A percentile compares a stretch with the other conserved stretches of the same genome.
Conservation (phyloP, 2,329 filamentous ascomycete genomes). For the Colletotrichum chrysophilum region DNA sequence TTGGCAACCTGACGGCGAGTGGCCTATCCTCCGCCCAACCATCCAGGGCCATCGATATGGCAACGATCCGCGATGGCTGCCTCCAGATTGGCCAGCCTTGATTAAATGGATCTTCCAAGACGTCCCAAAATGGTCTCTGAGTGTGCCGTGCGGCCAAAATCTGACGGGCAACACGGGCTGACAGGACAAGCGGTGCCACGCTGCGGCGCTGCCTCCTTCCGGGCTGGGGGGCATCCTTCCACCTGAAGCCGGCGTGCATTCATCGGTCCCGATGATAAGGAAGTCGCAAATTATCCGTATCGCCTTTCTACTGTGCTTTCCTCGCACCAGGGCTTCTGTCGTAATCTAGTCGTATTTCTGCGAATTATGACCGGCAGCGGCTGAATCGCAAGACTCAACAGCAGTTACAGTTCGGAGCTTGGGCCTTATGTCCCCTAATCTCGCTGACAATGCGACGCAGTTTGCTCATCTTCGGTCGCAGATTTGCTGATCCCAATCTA, state of each 20-base stretch:
- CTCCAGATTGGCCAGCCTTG: conserved; percentile 19
- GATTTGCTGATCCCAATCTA: conserved; percentile 14
- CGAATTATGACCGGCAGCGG: not conserved
- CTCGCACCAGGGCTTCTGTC: not conserved
- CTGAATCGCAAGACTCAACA: not conserved
- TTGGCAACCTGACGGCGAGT: not conserved
- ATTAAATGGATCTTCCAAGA: conserved; percentile 17
- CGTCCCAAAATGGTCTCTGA: not conserved
- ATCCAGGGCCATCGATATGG: not conserved
- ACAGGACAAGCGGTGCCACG: not conserved
- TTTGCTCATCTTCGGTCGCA: not conserved
- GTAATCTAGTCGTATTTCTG: not conserved
- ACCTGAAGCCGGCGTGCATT: not conserved
- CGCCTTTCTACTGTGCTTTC: not conserved
- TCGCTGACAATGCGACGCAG: not conserved
- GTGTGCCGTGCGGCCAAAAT: not conserved
- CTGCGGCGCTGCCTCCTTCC: not conserved
- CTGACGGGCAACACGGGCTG: not conserved
- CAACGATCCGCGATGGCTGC: conserved; percentile 12
- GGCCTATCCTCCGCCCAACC: not conserved
- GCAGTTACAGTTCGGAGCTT: not conserved
- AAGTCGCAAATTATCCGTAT: not conserved
- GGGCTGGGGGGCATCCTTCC: not conserved
- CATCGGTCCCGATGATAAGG: not conserved
- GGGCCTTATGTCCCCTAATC: conserved; percentile 1